These are phyloP conservation scores for Cantharellus cinnabarinus DNA, from an alignment of 768 basidiomycete genomes.

Conservation along the genomic window DNA sequence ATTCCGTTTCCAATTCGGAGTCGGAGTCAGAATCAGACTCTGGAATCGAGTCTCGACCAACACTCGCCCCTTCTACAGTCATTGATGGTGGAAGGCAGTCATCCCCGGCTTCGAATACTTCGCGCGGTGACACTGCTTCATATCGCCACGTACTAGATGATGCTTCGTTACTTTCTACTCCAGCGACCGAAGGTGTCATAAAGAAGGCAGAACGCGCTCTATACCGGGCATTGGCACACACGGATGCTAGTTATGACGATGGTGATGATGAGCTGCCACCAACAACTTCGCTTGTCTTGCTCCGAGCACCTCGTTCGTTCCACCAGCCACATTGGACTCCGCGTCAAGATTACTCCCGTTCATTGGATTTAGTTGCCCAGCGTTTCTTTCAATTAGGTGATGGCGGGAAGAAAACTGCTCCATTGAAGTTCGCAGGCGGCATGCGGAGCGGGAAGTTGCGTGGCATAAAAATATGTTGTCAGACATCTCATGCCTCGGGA, in stretches of 20 bases:
- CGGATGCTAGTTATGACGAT: not conserved
- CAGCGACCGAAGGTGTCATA: not conserved
- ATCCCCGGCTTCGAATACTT: no score
- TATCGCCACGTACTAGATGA: not conserved
- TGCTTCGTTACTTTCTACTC: no score
- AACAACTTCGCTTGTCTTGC: slow-evolving; percentile 4
- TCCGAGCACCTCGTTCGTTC: slow-evolving; percentile 6
- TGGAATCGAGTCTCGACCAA: not conserved
- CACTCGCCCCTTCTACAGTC: not conserved
- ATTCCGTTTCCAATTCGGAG: not conserved
- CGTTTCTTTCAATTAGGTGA: no score
- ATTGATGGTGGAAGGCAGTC: not conserved
- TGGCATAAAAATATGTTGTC: not conserved
- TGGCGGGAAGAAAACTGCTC: not conserved
- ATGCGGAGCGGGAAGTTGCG: not conserved
- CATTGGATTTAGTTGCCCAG: no score
- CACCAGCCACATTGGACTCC: not conserved
- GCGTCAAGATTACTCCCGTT: not conserved
- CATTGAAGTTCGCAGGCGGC: not conserved
- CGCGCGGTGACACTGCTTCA: not conserved
- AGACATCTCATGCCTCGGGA: no score
- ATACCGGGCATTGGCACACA: not conserved
- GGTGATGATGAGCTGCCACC: slow-evolving; percentile 1
- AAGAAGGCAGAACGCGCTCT: not conserved
- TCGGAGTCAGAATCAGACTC: not conserved